Evolutionary conservation across 2,329 filamentous ascomycete species (phyloP).

Genomic region (Achaetomium macrosporum): DNA sequence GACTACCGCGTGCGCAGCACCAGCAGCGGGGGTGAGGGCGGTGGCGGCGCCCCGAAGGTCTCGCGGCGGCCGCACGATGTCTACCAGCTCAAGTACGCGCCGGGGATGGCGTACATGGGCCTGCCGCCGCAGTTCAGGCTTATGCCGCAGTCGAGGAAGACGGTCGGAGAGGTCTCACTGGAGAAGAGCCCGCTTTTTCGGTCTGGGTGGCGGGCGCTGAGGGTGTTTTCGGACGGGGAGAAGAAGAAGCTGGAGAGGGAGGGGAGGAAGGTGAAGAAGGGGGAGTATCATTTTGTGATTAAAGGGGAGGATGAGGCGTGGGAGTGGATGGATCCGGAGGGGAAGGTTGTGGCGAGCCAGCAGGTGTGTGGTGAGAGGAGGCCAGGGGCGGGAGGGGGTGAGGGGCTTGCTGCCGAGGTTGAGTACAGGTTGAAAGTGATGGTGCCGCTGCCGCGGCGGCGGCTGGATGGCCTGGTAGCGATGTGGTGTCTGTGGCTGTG

Average conservation of each 20-base stretch:
- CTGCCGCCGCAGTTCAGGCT: conserved; percentile 1
- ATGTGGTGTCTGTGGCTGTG: conserved; percentile 22
- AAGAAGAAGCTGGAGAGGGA: not conserved
- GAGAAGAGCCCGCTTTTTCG: conserved; percentile 11
- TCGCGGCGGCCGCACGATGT: not conserved
- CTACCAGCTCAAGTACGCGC: not conserved
- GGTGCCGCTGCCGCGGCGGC: conserved; percentile 12
- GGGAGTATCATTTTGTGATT: conserved; percentile 9
- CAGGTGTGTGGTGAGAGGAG: not conserved
- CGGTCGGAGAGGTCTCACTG: conserved; percentile 7
- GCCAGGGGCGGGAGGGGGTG: no score
- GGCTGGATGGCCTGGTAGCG: conserved; percentile 14
- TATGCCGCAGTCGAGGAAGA: conserved; percentile 4
- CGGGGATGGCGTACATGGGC: not conserved
- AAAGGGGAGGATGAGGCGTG: conserved; percentile 1
- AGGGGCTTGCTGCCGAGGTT: not conserved
- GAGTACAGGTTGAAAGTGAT: conserved; percentile 7
- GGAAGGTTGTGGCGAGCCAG: conserved; percentile 9
- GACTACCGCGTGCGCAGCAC: conserved; percentile 11
- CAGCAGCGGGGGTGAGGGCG: no score
- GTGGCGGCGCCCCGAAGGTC: not conserved
- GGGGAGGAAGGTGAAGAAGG: conserved; percentile 4
- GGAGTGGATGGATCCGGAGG: conserved; percentile 7
- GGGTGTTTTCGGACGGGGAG: not conserved
- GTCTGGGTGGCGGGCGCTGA: conserved; percentile 8